Base-by-base conservation (phyloP, 805 yeast species). In the Sugiyamaella qingdaonensis region DNA sequence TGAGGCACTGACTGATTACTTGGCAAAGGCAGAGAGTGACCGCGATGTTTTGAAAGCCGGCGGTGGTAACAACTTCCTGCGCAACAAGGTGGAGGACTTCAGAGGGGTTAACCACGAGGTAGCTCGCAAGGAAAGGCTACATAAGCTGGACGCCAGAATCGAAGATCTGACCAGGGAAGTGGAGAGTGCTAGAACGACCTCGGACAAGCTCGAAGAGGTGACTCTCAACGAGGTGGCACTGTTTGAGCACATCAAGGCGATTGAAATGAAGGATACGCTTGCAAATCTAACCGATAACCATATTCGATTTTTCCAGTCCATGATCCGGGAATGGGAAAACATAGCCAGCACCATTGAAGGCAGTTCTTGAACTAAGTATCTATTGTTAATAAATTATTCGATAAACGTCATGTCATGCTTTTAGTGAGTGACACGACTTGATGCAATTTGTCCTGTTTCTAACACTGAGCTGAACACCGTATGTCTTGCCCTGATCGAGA, bases 1-100 rank as follows among this genome's bases (percentile, higher is more conserved):
- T 63, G 97, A 94, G 65, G 95, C 87, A 49, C 73, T 92, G 43
- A 79, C 81, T 37, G 95, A 86, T 51, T 92, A 92, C 69, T 72
- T 90, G 52, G 75, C 77, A 39, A 86, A 88, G 62, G 82, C 95
- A 0, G 76, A 79, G 47, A 72, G 73, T 37, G 98, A 92, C 60
- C 81, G 82, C 60, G 78, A 78, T 54, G 70, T 73, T 2, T 64
- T 81, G 19, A 68, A 77, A 53, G 73, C 82, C 10, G 81, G 83
- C 33, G 73, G 76, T 9, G 77, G 80, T 10, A 68, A 77, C 21
- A 78, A 78, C 53, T 80, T 78, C 61, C 68, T 82, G 51, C 75
- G 82, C 1, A 75, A 75, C 56, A 82, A 82, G 58, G 68, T 82
- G 47, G 86, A 82, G 59, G 86, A 82, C 58, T 61, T 82, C 18